Evolutionary conservation across 169 alveolate species (phyloP), one percentile per base, ranked within the genome.

Genomic region (Eimeria falciformis): DNA sequence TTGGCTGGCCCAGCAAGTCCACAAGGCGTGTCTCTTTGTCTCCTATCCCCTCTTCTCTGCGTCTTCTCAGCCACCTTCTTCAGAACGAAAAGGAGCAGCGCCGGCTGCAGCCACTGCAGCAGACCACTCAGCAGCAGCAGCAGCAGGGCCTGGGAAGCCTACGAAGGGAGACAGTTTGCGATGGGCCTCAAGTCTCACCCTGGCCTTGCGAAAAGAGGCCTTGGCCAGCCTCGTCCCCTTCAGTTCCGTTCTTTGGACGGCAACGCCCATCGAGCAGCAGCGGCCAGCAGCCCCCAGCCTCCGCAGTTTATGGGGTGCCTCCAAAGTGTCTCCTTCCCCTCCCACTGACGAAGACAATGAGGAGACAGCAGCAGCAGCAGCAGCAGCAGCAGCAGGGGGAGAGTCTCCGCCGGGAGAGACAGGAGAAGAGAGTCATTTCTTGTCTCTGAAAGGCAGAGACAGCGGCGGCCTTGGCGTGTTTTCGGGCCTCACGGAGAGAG

Each of bases 151-250:
- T 50, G 62, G 23, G 37, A 12, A 12, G 25, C 33, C 73, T 18
- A 62, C 73, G n/a, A 14, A n/a, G 73, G 73, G 73, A n/a, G 73
- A 62, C 5, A 62, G 73, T 29, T 62, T n/a, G 73, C n/a, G 73
- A 12, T 62, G 73, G 73, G 73, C 73, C 17, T 14, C n/a, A 9
- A 9, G 11, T 6, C 73, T 9, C 73, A 62, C 73, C 37, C 12
- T 9, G 7, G 73, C 73, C n/a, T 12, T 14, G 11, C n/a, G 73
- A 12, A 62, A n/a, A n/a, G 73, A 14, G 37, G 12, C 73, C 6
- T n/a, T 62, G 7, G n/a, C 1, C 33, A 9, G 6, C 2, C 12
- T 62, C 12, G 14, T 62, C 7, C 73, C 73, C 73, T 62, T 62
- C 1, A 62, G 73, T n/a, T 62, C 29, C 2, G 17, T n/a, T n/a